Evolutionary conservation across 192 early-diverging fungal species (phyloP).

Genomic region (Dispira parvispora): DNA sequence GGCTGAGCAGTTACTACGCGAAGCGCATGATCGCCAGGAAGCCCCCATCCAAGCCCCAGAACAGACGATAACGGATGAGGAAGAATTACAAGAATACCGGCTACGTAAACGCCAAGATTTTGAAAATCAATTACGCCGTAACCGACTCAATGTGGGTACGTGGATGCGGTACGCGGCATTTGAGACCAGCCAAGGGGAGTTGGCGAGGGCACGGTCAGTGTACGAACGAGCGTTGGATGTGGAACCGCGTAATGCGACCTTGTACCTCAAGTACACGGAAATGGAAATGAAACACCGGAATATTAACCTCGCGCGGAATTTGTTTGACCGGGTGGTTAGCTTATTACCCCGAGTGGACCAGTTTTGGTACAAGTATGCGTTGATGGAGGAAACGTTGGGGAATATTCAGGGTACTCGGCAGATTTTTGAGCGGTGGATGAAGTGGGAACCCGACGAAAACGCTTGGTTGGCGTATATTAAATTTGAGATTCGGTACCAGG

Average conservation of each 20-base stretch:
- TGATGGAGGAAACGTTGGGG: conserved; percentile 94
- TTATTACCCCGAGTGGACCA: conserved; percentile 69
- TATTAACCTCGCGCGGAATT: conserved; percentile 80
- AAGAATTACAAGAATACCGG: conserved; percentile 85
- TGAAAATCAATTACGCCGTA: conserved; percentile 78
- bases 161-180: conserved; percentile 95
- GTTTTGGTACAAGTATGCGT: conserved; percentile 92
- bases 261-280: conserved; percentile 89
- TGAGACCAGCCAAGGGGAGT: conserved; percentile 84
- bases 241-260: conserved; percentile 66
- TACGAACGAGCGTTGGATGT: conserved; percentile 87
- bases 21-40: conserved; percentile 68
- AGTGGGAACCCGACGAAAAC: conserved; percentile 85
- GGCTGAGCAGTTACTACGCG: conserved; percentile 94
- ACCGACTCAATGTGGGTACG: conserved; percentile 65
- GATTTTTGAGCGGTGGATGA: conserved; percentile 99
- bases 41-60: conserved; percentile 47
- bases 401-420: conserved; percentile 75
- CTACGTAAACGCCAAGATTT: conserved; percentile 83
- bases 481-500: conserved; percentile 78
- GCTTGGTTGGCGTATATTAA: conserved; percentile 93
- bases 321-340: conserved; percentile 83
- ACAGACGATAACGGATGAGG: conserved; percentile 81
- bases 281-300: conserved; percentile 98
- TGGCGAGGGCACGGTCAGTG: conserved; percentile 70